Conservation (phyloP, 2,329 filamentous ascomycete species). For the Furcasterigmium furcatum region DNA sequence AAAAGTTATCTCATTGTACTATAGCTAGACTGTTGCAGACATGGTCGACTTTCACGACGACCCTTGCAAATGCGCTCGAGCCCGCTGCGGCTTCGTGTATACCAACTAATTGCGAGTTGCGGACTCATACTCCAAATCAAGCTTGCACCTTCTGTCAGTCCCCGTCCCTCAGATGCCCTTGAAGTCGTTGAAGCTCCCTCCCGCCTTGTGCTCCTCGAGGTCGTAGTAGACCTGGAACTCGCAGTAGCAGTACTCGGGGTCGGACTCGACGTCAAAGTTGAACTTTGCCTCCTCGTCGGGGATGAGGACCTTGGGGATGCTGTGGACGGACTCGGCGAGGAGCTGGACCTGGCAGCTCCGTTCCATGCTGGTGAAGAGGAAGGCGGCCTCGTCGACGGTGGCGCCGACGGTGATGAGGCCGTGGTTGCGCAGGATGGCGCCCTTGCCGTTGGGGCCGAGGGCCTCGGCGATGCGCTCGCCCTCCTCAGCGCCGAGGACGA, state of each 20-base stretch:
- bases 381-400: constrained; percentile 73
- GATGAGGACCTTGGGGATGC: constrained; percentile 31
- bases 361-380: constrained; percentile 65
- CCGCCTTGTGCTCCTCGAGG: constrained; percentile 10
- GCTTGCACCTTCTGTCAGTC: too few relatives aligned
- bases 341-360: constrained; percentile 65
- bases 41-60: too few relatives aligned
- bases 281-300: constrained; percentile 38
- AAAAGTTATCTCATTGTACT: too few relatives aligned
- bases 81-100: too few relatives aligned
- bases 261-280: constrained; percentile 14
- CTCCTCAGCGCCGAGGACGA: constrained; percentile 58
- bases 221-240: constrained; percentile 15
- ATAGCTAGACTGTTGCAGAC: too few relatives aligned
- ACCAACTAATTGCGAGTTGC: too few relatives aligned
- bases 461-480: constrained; percentile 60
- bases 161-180: constrained; percentile 1
- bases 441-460: constrained; percentile 55
- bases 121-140: too few relatives aligned
- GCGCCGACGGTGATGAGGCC: constrained; percentile 65
- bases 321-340: constrained; percentile 48
- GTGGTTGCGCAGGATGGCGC: constrained; percentile 66
- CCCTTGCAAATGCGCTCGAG: too few relatives aligned
- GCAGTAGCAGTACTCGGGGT: constrained; percentile 15
- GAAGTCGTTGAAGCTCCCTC: constrained; percentile 5